Base-by-base conservation (phyloP, 2,329 filamentous ascomycete species). In the Neoarthrinium moseri region DNA sequence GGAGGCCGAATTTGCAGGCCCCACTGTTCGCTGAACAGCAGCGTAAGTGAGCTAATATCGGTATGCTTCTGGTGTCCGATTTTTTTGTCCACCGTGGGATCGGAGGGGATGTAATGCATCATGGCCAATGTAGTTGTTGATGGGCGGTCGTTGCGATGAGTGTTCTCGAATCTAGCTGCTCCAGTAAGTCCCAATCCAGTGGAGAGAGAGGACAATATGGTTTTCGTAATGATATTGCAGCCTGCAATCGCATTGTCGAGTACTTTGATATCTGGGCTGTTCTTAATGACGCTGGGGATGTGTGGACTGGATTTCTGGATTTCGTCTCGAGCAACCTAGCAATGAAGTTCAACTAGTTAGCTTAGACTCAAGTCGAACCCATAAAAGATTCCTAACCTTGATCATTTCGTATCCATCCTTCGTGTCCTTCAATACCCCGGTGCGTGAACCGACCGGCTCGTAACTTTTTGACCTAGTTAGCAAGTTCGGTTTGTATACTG, bases 61-160 rank as follows among this genome's bases (percentile, higher is more conserved):
- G 77, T 80, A 65, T 80, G 77, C 64, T 77, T 78, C 63, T 77
- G 71, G 64, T 79, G 75, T 20, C 74, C 74, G 53, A 77, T 68
- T 56, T 70, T 68, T 51, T 67, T 63, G 50, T 69, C 63, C 42
- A 57, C 62, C 13, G 65, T 54, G 27, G 69, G 66, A 46, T 74
- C 69, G 17, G 65, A 65, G 17, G 73, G 73, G 48, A 75, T 66
- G 63, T 78, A 78, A 66, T 76, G 74, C 70, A 78, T 75, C 72
- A 78, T 74, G 51, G 72, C 72, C n/a, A 79, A 61, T 24, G 74
- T 76, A 39, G 64, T 73, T 22, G 70, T 74, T 5, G 73, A 76
- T 6, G 71, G 69, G 6, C 67, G 66, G 51, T 75, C 69, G 61
- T 77, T 75, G 54, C 73, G 72, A 66, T 79, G 75, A 47, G 64